These are phyloP conservation scores for Yarrowia galli DNA, from an alignment of 1,139 yeast species.

Conservation along the genomic window DNA sequence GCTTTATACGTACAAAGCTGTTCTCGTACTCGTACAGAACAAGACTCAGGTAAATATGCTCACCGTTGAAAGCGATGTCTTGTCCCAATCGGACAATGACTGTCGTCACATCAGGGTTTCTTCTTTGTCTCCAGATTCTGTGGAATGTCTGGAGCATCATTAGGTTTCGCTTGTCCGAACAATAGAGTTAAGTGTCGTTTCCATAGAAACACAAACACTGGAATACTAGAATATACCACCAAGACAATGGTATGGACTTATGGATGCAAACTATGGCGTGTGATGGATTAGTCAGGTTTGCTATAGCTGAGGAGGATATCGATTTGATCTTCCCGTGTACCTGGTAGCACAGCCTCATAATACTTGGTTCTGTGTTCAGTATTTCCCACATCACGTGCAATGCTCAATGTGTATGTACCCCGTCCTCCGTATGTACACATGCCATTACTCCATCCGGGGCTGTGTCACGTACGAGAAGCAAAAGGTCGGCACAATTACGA, in stretches of 20 bases:
- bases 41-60: background rate
- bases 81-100: background rate
- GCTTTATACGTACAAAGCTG: background rate
- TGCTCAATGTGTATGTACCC: no score
- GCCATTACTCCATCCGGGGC: background rate
- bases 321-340: no score
- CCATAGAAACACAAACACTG: constrained; percentile 4
- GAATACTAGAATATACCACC: no score
- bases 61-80: constrained; percentile 3
- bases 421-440: no score
- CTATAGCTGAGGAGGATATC: no score
- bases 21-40: background rate
- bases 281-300: background rate
- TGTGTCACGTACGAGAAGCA: constrained; percentile 2
- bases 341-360: no score
- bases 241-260: background rate
- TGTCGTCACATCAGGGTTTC: background rate
- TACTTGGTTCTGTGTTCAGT: no score
- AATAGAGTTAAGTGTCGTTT: background rate
- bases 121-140: background rate
- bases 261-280: background rate
- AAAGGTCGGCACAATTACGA: background rate
- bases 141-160: constrained; percentile 21
- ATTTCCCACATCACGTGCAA: no score
- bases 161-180: background rate